Conservation (phyloP, 805 yeast species). For the Saccharomycopsis fibuligera region DNA sequence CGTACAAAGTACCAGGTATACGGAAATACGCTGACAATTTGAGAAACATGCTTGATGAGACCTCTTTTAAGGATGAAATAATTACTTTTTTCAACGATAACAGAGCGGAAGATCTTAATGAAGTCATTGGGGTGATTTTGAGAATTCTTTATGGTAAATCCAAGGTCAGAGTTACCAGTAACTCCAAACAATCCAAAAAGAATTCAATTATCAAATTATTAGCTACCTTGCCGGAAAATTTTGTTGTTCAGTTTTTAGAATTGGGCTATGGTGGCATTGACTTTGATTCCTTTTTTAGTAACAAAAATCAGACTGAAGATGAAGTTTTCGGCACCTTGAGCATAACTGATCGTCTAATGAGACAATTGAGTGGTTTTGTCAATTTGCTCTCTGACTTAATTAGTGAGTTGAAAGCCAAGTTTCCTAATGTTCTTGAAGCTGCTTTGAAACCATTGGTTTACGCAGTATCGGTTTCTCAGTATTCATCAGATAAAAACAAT, state of each 20-base stretch:
- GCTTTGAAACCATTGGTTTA: constrained; percentile 53
- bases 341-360: constrained; percentile 32
- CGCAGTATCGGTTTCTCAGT: constrained; percentile 48
- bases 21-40: constrained; percentile 69
- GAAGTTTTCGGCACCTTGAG: constrained; percentile 4
- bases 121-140: constrained; percentile 64
- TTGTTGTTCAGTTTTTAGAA: constrained; percentile 52
- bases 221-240: constrained; percentile 46
- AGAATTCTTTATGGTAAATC: constrained; percentile 76
- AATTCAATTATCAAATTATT: constrained; percentile 61
- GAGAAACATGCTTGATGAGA: constrained; percentile 71
- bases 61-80: constrained; percentile 79
- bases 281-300: constrained; percentile 31
- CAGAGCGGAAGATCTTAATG: constrained; percentile 45
- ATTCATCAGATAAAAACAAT: constrained; percentile 26
- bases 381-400: constrained; percentile 52
- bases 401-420: constrained; percentile 52
- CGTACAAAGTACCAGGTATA: constrained; percentile 52
- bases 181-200: constrained; percentile 66
- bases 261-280: constrained; percentile 55
- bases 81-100: constrained; percentile 53
- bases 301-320: constrained; percentile 22
- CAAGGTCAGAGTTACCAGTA: constrained; percentile 60
- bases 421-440: constrained; percentile 40
- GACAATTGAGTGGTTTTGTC: constrained; percentile 58